These are phyloP conservation scores for Linaria vulgaris DNA, from an alignment of 257 asterid species.

Conservation along the genomic window DNA sequence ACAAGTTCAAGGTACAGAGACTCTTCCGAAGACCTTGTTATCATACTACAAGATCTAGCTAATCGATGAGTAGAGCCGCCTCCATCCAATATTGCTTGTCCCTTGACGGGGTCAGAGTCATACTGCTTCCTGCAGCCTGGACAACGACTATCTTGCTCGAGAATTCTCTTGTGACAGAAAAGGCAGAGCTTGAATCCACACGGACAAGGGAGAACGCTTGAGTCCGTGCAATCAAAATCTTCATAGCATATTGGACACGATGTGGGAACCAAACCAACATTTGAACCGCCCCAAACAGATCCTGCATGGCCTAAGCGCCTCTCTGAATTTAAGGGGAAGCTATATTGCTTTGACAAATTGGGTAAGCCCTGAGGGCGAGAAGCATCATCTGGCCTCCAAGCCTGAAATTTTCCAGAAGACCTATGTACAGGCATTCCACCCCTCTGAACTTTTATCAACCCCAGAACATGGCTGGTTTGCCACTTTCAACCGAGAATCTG, in stretches of 20 bases:
- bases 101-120: slow-evolving; percentile 38
- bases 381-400: slow-evolving; percentile 88
- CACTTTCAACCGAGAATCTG: slow-evolving; percentile 24
- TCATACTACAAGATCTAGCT: slow-evolving; percentile 73
- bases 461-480: slow-evolving; percentile 23
- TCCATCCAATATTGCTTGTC: slow-evolving; percentile 56
- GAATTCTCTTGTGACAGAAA: slow-evolving; percentile 91
- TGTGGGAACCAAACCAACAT: slow-evolving; percentile 43
- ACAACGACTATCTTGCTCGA: slow-evolving; percentile 88
- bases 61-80: slow-evolving; percentile 48
- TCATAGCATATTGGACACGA: slow-evolving; percentile 89
- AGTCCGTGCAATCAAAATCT: slow-evolving; percentile 85
- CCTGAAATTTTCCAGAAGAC: slow-evolving; percentile 41
- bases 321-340: slow-evolving; percentile 66
- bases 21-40: slow-evolving; percentile 60
- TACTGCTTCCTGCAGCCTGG: slow-evolving; percentile 93
- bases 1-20: slow-evolving; percentile 38
- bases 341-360: slow-evolving; percentile 62
- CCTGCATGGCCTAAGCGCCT: slow-evolving; percentile 48
- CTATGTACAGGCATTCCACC: slow-evolving; percentile 33
- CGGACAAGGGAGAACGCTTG: slow-evolving; percentile 72
- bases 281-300: slow-evolving; percentile 53
- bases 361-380: slow-evolving; percentile 87
- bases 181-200: slow-evolving; percentile 98
- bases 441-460: slow-evolving; percentile 35